phyloP scores from a whole-genome alignment of 148 eudicot genomes.

The Camellia japonica region DNA sequence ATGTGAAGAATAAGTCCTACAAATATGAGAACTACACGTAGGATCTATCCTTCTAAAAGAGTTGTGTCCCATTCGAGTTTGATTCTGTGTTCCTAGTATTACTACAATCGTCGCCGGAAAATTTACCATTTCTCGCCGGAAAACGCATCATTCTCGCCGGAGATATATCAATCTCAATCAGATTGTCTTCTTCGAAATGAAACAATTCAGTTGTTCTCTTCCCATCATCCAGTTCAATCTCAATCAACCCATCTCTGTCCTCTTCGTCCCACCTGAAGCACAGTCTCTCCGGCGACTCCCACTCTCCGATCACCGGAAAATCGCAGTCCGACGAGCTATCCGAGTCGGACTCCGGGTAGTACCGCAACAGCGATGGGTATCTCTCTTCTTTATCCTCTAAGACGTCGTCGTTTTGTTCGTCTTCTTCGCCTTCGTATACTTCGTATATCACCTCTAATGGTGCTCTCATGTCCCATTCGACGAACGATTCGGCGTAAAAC shows the following conservation, averaged over 20 bases:
- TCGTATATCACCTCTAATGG: conserved; percentile 81
- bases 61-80: no score
- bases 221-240: conserved; percentile 50
- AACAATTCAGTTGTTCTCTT: conserved; percentile 14
- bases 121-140: conserved; percentile 4
- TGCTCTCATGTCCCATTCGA: conserved; percentile 64
- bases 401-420: conserved; percentile 20
- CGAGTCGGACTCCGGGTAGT: conserved; percentile 63
- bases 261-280: conserved; percentile 44
- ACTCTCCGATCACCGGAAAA: conserved; percentile 20
- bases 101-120: not conserved
- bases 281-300: conserved; percentile 29
- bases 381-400: conserved; percentile 19
- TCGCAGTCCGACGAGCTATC: conserved; percentile 44
- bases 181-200: conserved; percentile 59
- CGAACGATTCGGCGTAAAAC: conserved; percentile 15
- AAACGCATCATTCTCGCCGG: conserved; percentile 31
- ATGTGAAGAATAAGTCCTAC: no score
- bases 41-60: no score
- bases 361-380: conserved; percentile 55
- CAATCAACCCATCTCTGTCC: conserved; percentile 58
- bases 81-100: no score
- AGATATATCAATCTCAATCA: conserved; percentile 73
- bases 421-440: conserved; percentile 55
- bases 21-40: no score